Evolutionary conservation across 1,139 yeast species (phyloP), one percentile per base, ranked within the genome.

Genomic region (Saccharomyces hybrid): DNA sequence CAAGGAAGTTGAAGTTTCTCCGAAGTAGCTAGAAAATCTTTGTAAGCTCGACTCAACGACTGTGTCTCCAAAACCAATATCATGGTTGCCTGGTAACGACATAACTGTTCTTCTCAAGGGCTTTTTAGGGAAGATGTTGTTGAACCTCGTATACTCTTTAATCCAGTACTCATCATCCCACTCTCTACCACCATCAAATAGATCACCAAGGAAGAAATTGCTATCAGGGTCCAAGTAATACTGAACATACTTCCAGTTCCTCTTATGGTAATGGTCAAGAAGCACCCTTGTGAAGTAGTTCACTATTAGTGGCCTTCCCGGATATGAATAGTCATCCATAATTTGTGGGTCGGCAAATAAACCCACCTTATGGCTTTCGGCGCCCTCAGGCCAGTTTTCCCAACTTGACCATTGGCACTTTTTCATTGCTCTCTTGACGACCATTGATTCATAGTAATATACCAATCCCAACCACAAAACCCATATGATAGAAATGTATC

Each of bases 141-240:
- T 78, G 69, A 88, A 93, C 54, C 99, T 73, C 28, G 69, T 65
- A 63, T 78, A 84, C 68, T 93, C 98, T n/a, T 76, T 72, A 38
- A 78, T 66, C 97, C 98, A 93, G 21, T 71, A 74, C 3, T 72
- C 75, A 61, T 83, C 82, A 6, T 76, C 76, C 96, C 96, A 90
- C 58, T 88, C 89, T 56, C 98, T 76, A 0, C 99, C 99, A 12
- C 98, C 98, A 70, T 93, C 99, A 66, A 91, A 88, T 56, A 91
- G 71, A 67, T 93, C 99, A 0, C 99, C 99, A 49, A 93, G 73
- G 66, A 89, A 93, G 4, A 91, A 71, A 1, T 83, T 82, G 2
- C 88, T 75, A 64, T 91, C 86, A 0, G 98, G 96, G 51, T 83
- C 81, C 53, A 93, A 75, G 2, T 72, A 62, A 7, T 72, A 63